These are phyloP conservation scores for Sistotremastrum niveocremeum DNA, from an alignment of 768 basidiomycete species.

Conservation along the genomic window DNA sequence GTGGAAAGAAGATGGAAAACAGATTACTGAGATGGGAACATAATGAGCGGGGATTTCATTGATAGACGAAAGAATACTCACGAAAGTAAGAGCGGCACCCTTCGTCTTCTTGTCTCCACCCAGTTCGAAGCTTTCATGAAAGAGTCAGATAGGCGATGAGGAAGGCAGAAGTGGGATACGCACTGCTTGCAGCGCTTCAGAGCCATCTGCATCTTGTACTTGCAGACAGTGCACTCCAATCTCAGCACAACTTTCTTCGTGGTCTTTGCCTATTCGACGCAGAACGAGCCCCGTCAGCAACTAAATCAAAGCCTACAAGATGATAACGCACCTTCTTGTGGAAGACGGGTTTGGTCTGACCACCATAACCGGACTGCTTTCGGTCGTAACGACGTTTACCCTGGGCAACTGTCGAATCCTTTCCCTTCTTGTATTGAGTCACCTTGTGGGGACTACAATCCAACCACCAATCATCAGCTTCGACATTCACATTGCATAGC, in stretches of 20 bases:
- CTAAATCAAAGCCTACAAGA: neutral
- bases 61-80: slow-evolving; percentile 28
- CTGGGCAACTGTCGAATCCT: slow-evolving; percentile 94
- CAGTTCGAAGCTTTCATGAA: slow-evolving; percentile 72
- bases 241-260: slow-evolving; percentile 99
- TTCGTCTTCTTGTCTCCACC: slow-evolving; percentile 99
- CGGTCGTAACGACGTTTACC: slow-evolving; percentile 99
- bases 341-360: slow-evolving; percentile 99
- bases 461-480: slow-evolving; percentile 6
- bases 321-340: slow-evolving; percentile 85
- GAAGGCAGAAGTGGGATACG: slow-evolving; percentile 20
- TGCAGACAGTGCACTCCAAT: slow-evolving; percentile 96
- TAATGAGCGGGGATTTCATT: too few species aligned
- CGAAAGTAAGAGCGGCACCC: slow-evolving; percentile 90
- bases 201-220: slow-evolving; percentile 92
- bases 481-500: slow-evolving; percentile 5
- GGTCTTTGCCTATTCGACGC: slow-evolving; percentile 67
- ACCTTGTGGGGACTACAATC: slow-evolving; percentile 86
- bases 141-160: neutral
- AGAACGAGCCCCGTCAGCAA: neutral
- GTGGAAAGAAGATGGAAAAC: too few species aligned
- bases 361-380: slow-evolving; percentile 98
- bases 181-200: slow-evolving; percentile 99
- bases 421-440: slow-evolving; percentile 99
- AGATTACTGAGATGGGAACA: too few species aligned